Evolutionary conservation across 2,329 filamentous ascomycete species (phyloP).

Genomic region (Stachybotrys echinatus): DNA sequence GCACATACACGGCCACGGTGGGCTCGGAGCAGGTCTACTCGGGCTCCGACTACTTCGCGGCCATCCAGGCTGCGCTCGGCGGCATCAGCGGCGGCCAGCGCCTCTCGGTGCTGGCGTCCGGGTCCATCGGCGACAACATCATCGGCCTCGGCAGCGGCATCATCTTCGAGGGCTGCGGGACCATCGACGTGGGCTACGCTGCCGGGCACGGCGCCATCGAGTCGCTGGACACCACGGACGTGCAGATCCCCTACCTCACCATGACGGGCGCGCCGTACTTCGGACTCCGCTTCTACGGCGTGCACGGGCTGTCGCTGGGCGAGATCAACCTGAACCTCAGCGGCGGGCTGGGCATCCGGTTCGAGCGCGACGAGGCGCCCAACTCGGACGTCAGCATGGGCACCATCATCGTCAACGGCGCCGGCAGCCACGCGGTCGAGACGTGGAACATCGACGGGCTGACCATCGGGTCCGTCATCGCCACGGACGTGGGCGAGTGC

Average conservation of each 20-base stretch:
- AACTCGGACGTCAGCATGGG: slow-evolving; percentile 1
- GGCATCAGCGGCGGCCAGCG: slow-evolving; percentile 1
- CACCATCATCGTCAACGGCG: background rate
- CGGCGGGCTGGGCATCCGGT: background rate
- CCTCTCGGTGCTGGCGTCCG: background rate
- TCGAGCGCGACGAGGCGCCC: background rate
- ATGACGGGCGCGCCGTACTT: slow-evolving; percentile 1
- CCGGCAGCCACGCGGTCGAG: background rate
- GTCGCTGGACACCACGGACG: background rate
- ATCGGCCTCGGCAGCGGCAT: slow-evolving; percentile 1
- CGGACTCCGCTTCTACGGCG: background rate
- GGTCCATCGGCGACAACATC: background rate
- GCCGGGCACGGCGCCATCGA: slow-evolving; percentile 1
- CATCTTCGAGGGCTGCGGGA: slow-evolving; percentile 1
- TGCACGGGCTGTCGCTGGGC: background rate
- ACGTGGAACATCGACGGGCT: slow-evolving; percentile 1
- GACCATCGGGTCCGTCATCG: slow-evolving; percentile 1
- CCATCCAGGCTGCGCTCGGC: background rate
- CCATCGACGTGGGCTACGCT: background rate
- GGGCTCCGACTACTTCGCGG: background rate
- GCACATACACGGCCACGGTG: slow-evolving; percentile 1
- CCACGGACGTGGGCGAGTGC: background rate
- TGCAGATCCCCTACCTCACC: background rate
- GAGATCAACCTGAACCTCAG: slow-evolving; percentile 1
- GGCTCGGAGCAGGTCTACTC: background rate